Base-by-base conservation (phyloP, 345 rosid species). In the Xanthoceras sorbifolium region DNA sequence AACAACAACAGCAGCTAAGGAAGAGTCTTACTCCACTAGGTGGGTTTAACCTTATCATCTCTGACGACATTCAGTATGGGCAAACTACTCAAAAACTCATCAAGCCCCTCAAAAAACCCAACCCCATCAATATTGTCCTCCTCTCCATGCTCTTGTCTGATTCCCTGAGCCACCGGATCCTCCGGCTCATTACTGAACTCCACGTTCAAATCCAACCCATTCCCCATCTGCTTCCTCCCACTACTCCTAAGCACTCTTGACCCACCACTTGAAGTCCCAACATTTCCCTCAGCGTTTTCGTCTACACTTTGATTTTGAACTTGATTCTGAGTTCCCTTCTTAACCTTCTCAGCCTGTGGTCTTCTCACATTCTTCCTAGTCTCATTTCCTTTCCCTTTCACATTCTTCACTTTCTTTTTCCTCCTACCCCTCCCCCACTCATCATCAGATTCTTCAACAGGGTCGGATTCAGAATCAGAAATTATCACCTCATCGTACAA, bases 21-120 rank as follows among this genome's bases (percentile, higher is more conserved):
- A 71, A 73, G 83, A 40, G 69, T 71, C 90, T 86, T 85, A 79
- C 86, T 80, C 83, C 87, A 74, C 88, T 89, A 88, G 80, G 85
- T 76, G 63, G 94, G 92, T 87, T 93, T 93, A 80, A 92, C 93
- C 78, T 91, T 91, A 69, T 92, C 97, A 80, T 93, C 91, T 36
- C 86, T 91, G 67, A 89, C 98, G 64, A 84, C 97, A 28, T 93
- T 89, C 62, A 96, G 94, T 80, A 96, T 91, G 0, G 99, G 99
- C 87, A 96, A 82, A 86, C 93, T 93, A 84, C 89, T 92, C 77
- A 96, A 87, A 82, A 93, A 96, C 76, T 93, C 97, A 76, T 96
- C 99, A 84, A 96, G 99, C 32, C 98, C 99, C 78, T 96, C 95
- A 59, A 96, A 93, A 81, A 96, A 93, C 70, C 81, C 89, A 67